Percentiles rank a stretch among this genome's conserved stretches.
phyloP scores from a whole-genome alignment of 73 alveolate species.

The Paramecium octaurelia region DNA sequence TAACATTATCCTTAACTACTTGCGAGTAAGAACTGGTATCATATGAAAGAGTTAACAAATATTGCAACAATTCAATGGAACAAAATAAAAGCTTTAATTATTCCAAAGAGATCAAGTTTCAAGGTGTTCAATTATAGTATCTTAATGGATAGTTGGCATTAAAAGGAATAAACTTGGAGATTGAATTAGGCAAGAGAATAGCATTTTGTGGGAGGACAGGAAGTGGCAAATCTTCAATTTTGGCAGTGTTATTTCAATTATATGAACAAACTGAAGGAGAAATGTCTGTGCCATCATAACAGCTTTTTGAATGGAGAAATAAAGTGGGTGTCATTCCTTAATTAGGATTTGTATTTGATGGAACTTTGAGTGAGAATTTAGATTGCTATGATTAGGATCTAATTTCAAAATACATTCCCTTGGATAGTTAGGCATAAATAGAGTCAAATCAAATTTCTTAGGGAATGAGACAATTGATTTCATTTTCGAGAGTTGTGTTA shows the following conservation, averaged over 20 bases:
- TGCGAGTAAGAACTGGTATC: constrained; percentile 28
- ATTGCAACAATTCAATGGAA: not conserved
- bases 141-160: constrained; percentile 57
- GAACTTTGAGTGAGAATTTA: constrained; percentile 70
- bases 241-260: constrained; percentile 54
- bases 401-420: not conserved
- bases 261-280: constrained; percentile 65
- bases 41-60: not conserved
- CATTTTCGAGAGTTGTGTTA: constrained; percentile 77
- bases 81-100: not conserved
- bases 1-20: not conserved
- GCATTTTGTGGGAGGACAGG: constrained; percentile 86
- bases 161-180: constrained; percentile 59
- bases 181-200: constrained; percentile 65
- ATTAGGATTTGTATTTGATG: constrained; percentile 68
- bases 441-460: constrained; percentile 52
- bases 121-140: constrained; percentile 62
- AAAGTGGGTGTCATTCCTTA: constrained; percentile 68
- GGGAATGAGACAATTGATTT: constrained; percentile 80
- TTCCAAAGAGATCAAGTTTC: constrained; percentile 59
- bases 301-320: constrained; percentile 62
- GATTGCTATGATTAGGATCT: constrained; percentile 64
- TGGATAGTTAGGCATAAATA: not conserved
- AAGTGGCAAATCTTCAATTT: constrained; percentile 74
- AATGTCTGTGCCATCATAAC: constrained; percentile 40